Evolutionary conservation across 495 filamentous ascomycete species (phyloP), one percentile per base, ranked within the genome.

Genomic region (Thozetella sp.): DNA sequence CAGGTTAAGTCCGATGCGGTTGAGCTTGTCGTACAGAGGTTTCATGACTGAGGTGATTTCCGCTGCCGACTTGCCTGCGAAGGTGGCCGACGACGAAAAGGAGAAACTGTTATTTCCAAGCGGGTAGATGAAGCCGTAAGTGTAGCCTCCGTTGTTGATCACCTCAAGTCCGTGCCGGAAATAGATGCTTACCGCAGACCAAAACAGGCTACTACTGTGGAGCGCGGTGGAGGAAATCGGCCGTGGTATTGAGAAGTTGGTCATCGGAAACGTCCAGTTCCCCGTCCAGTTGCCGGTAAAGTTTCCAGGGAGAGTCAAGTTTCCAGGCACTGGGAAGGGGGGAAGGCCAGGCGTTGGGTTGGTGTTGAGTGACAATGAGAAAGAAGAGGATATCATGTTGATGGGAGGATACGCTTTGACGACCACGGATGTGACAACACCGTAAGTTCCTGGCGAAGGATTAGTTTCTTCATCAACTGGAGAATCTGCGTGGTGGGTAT

Each of bases 341-440:
- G 2, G 71, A 69, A 0, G 73, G 62, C 53, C 59, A 73, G 0
- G 59, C 54, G n/a, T 68, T 63, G 20, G 43, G 51, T 22, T 22
- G 12, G 25, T 30, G 13, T 55, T 53, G 43, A 60, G 27, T 1
- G 62, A 57, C 51, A 64, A 61, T n/a, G 19, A n/a, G 25, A 72
- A 55, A 11, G 51, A 43, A 3, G 66, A 60, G 2, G 53, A 52
- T 10, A 67, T 64, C 48, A 80, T 10, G 23, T 25, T 63, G 46
- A 72, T 56, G 22, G 70, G 65, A 1, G 75, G 73, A 54, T 67
- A 67, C 6, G 77, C 78, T 54, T 78, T 80, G 22, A 78, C 57
- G 19, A 78, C 69, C 34, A 78, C 70, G 77, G 60, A 86, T 22
- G 79, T 80, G 22, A 86, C 76, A 24, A 85, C 68, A 22, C 83